phyloP scores from a whole-genome alignment of 345 rosid genomes.

The Kandelia obovata region DNA sequence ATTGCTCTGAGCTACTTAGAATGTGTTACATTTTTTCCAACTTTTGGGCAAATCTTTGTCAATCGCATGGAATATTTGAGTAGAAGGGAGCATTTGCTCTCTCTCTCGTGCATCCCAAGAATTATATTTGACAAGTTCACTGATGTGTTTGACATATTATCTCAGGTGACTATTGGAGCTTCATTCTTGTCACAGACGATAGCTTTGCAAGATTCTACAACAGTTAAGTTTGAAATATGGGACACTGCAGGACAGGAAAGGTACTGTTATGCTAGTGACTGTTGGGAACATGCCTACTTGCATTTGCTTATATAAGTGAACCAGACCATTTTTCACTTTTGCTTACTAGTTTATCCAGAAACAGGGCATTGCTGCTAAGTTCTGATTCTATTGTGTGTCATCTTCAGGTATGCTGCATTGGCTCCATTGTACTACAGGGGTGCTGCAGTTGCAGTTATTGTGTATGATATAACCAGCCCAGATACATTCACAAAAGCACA shows the following conservation, averaged over 20 bases:
- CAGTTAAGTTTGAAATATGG: constrained; percentile 98
- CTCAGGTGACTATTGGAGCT: constrained; percentile 97
- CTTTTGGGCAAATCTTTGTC: not conserved
- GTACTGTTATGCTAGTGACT: constrained; percentile 35
- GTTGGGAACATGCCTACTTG: not conserved
- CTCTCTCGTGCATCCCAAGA: not conserved
- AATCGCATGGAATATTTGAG: not conserved
- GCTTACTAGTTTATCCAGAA: not conserved
- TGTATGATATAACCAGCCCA: constrained; percentile 92
- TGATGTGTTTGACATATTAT: constrained; percentile 12
- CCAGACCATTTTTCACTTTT: constrained; percentile 1
- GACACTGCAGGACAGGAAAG: constrained; percentile 99
- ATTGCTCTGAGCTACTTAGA: not conserved
- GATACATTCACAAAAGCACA: constrained; percentile 91
- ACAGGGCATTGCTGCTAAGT: not conserved
- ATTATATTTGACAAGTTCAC: constrained; percentile 2
- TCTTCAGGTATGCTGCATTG: constrained; percentile 81
- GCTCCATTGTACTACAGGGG: constrained; percentile 98
- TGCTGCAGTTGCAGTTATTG: constrained; percentile 92
- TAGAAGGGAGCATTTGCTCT: too few species aligned
- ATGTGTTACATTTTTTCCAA: not conserved
- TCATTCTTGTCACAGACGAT: constrained; percentile 95
- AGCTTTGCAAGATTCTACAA: constrained; percentile 94
- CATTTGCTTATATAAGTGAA: not conserved
- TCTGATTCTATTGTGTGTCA: constrained; percentile 10